Percentiles rank a stretch among this genome's conserved stretches.
phyloP scores from a whole-genome alignment of 2,329 filamentous ascomycete genomes.

The Lasiodiplodia hormozganensis region DNA sequence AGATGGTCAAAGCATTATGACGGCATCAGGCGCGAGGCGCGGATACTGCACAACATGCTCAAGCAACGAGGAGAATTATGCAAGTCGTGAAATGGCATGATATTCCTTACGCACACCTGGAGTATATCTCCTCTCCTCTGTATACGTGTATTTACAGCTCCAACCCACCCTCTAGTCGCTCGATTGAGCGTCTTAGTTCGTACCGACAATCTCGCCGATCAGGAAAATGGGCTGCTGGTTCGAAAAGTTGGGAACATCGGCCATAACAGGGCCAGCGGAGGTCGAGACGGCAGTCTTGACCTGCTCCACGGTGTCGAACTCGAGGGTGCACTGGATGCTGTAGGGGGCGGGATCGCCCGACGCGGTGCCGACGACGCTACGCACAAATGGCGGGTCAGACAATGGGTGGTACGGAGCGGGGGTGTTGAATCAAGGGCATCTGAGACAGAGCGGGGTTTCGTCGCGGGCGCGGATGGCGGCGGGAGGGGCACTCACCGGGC shows the following conservation, averaged over 20 bases:
- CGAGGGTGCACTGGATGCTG: constrained; percentile 43
- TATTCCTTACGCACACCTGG: too few species aligned
- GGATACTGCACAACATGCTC: too few species aligned
- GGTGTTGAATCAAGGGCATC: too few species aligned
- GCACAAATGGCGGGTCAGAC: too few species aligned
- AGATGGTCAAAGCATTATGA: too few species aligned
- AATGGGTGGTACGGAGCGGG: constrained; percentile 15
- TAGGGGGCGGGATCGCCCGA: constrained; percentile 38
- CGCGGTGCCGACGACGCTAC: constrained; percentile 34
- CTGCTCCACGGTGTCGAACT: constrained; percentile 38
- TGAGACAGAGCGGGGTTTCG: neutral
- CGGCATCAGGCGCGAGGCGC: too few species aligned
- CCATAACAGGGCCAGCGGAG: constrained; percentile 38
- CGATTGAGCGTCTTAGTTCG: neutral
- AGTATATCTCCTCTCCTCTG: too few species aligned
- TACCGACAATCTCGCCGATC: constrained; percentile 38
- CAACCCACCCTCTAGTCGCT: too few species aligned
- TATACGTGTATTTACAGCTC: too few species aligned
- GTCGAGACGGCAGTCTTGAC: constrained; percentile 38
- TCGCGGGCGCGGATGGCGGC: neutral
- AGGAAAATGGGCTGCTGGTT: constrained; percentile 41
- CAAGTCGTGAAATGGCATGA: too few species aligned
- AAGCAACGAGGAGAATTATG: too few species aligned
- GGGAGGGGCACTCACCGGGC: constrained; percentile 1
- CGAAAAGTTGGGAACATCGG: constrained; percentile 44